Base-by-base conservation (phyloP, 1,139 yeast species). In the Yamadazyma oceani region DNA sequence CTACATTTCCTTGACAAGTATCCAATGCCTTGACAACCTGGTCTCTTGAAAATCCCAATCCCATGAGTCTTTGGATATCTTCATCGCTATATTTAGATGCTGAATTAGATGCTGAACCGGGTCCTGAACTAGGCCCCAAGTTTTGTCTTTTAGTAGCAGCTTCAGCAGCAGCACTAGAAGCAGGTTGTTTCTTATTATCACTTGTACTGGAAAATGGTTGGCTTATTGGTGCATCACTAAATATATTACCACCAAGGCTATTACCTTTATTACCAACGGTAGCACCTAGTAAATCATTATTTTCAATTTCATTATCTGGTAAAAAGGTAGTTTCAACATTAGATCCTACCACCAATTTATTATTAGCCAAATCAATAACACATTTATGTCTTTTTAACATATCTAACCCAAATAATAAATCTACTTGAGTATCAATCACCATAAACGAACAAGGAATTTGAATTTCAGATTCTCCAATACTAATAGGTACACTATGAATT, bases 341-440 rank as follows among this genome's bases (percentile, higher is more conserved):
- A 6, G 70, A 79, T 11, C 94, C 96, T 38, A 92, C 79, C 2
- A 75, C 72, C 42, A 94, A 69, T n/a, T 73, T 75, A 52, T 86
- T 83, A 36, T 69, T 68, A 34, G 73, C 75, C 50, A 92, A 69
- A 58, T 94, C 96, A 39, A 92, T 80, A 24, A 74, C 66, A 37
- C 96, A 95, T 51, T 82, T 89, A 58, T 90, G 94, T 49, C 96
- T 78, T 62, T 85, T 82, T 53, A 94, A 72, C 95, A 90, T 82
- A 51, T 84, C 90, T 37, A 83, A 66, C 0, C 90, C 90, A 42
- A 82, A 67, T 23, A 82, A 59, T 37, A 82, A 64, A 45, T 83
- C 90, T 16, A 82, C 84, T n/a, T 72, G 72, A 1, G 89, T 79
- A 45, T 90, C 95, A 41, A 92, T 62, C 2, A 92, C 92, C 2